Conservation (phyloP, 345 rosid genomes). For the Ceriops decandra region DNA sequence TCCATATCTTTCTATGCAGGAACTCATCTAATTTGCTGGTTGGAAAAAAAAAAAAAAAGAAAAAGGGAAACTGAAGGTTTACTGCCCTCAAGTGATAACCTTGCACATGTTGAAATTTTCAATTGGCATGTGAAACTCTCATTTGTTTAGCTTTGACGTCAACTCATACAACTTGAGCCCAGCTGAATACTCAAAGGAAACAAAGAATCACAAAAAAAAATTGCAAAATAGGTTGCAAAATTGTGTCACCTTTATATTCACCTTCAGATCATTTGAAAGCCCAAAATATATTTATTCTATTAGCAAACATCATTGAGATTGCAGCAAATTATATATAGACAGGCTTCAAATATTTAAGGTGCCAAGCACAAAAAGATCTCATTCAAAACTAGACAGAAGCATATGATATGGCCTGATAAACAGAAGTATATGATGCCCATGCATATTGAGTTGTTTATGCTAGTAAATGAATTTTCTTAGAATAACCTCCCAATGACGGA, state of each 20-base stretch:
- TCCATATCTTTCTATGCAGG: too few species aligned
- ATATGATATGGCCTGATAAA: background rate
- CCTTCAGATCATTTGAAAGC: background rate
- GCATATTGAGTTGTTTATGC: background rate
- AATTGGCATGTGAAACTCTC: background rate
- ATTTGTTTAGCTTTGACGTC: constrained; percentile 5
- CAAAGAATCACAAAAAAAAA: background rate
- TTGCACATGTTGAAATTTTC: background rate
- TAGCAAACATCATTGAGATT: background rate
- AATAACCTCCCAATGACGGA: background rate
- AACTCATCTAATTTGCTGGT: background rate
- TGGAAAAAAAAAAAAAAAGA: background rate
- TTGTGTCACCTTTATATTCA: background rate
- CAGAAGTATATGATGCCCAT: background rate
- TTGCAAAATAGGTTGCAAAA: background rate
- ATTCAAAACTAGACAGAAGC: too few species aligned
- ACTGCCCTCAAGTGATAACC: background rate
- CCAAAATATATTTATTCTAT: background rate
- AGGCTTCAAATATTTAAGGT: background rate
- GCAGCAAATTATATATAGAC: background rate
- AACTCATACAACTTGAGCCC: background rate
- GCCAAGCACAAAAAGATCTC: background rate
- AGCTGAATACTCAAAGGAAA: too few species aligned
- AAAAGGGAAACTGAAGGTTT: background rate
- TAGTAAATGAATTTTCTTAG: background rate